phyloP scores from a whole-genome alignment of 2,329 filamentous ascomycete species.

The Pestalotiopsis sp. region DNA sequence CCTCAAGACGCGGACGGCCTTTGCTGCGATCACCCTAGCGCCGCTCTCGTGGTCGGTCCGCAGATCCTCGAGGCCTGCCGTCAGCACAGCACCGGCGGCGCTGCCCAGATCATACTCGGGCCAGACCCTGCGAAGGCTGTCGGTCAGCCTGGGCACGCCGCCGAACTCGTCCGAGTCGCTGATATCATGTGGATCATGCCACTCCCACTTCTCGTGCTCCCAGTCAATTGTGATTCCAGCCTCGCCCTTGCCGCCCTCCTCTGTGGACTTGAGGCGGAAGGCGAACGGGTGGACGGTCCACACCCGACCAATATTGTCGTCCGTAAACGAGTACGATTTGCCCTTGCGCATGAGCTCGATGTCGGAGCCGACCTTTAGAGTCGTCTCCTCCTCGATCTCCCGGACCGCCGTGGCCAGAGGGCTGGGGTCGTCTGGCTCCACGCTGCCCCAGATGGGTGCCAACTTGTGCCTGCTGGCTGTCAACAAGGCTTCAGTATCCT shows the following conservation, averaged over 20 bases:
- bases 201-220: constrained; percentile 61
- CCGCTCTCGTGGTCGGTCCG: constrained; percentile 59
- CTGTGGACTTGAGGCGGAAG: constrained; percentile 47
- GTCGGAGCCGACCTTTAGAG: constrained; percentile 41
- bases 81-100: constrained; percentile 44
- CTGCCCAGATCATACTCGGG: constrained; percentile 53
- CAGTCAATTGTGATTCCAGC: constrained; percentile 55
- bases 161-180: constrained; percentile 44
- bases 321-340: constrained; percentile 58
- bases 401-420: constrained; percentile 60
- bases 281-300: constrained; percentile 67
- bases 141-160: constrained; percentile 57
- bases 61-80: constrained; percentile 47
- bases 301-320: constrained; percentile 51
- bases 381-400: constrained; percentile 64
- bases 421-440: constrained; percentile 52
- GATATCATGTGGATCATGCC: constrained; percentile 54
- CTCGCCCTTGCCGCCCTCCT: constrained; percentile 38
- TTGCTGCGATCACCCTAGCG: constrained; percentile 56
- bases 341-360: constrained; percentile 55
- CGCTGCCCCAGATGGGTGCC: constrained; percentile 62
- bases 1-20: constrained; percentile 50
- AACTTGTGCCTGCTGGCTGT: constrained; percentile 46
- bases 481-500: not conserved
- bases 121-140: constrained; percentile 60